Conservation (phyloP, 2,329 filamentous ascomycete genomes). For the Fusarium albosuccineum region DNA sequence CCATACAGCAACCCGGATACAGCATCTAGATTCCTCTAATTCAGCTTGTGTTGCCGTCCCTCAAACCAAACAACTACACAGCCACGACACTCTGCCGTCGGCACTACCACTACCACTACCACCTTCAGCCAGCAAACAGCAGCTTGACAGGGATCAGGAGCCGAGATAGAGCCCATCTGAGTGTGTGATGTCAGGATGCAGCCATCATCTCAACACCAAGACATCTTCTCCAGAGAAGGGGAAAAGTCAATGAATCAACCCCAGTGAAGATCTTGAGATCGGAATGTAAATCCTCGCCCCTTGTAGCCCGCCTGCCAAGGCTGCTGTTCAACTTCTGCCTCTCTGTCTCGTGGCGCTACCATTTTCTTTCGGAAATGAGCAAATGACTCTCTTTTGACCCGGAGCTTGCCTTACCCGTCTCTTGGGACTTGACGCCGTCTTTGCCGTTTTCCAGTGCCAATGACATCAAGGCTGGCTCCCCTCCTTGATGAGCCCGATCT, state of each 20-base stretch:
- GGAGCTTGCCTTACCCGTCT: slow-evolving; percentile 11
- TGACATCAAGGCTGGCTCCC: slow-evolving; percentile 34
- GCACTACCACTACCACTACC: neutral
- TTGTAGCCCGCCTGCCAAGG: slow-evolving; percentile 28
- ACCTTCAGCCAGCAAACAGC: slow-evolving; percentile 6
- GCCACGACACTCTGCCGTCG: slow-evolving; percentile 31
- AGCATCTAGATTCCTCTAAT: slow-evolving; percentile 7
- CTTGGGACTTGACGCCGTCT: slow-evolving; percentile 20
- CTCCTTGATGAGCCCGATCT: slow-evolving; percentile 13
- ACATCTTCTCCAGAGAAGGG: neutral
- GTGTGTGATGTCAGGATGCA: slow-evolving; percentile 37
- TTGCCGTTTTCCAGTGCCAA: slow-evolving; percentile 23
- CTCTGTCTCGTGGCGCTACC: slow-evolving; percentile 32
- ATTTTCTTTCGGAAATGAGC: slow-evolving; percentile 7
- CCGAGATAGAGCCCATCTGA: neutral
- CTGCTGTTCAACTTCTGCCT: slow-evolving; percentile 8
- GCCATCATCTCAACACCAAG: slow-evolving; percentile 14
- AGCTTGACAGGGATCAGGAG: slow-evolving; percentile 37
- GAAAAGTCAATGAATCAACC: slow-evolving; percentile 34
- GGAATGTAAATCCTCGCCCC: slow-evolving; percentile 37
- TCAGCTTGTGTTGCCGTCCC: slow-evolving; percentile 28
- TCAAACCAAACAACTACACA: slow-evolving; percentile 24
- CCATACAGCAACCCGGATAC: slow-evolving; percentile 5
- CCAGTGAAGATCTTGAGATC: slow-evolving; percentile 31
- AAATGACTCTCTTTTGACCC: slow-evolving; percentile 20